phyloP scores from a whole-genome alignment of 2,329 filamentous ascomycete species.

The Calonectria multiphialidica region DNA sequence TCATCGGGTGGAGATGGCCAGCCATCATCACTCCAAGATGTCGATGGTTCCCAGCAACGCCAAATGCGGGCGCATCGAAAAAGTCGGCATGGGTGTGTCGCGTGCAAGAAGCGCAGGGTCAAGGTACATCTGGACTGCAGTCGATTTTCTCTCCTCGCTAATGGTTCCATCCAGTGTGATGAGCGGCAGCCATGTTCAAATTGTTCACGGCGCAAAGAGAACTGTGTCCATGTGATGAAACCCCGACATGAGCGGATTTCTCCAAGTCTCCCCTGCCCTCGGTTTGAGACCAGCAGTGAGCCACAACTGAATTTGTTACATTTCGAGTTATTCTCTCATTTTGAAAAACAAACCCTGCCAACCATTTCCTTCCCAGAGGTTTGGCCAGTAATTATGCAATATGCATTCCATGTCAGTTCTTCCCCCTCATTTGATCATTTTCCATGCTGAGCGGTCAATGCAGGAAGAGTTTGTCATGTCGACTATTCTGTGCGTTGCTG shows the following conservation, averaged over 20 bases:
- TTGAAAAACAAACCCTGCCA: slow-evolving; percentile 5
- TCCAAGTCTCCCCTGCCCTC: not conserved
- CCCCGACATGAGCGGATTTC: not conserved
- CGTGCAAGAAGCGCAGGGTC: slow-evolving; percentile 7
- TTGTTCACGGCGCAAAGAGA: slow-evolving; percentile 1
- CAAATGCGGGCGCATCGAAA: slow-evolving; percentile 15
- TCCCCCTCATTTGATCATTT: not conserved
- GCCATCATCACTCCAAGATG: not conserved
- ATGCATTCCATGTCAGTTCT: slow-evolving; percentile 5
- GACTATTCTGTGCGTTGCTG: slow-evolving; percentile 1
- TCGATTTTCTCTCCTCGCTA: not conserved
- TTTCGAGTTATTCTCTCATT: slow-evolving; percentile 8
- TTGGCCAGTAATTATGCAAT: slow-evolving; percentile 11
- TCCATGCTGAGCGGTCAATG: not conserved
- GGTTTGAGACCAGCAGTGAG: not conserved
- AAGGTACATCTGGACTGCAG: not conserved
- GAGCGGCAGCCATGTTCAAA: slow-evolving; percentile 1
- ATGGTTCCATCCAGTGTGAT: not conserved
- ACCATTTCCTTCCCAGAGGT: slow-evolving; percentile 7
- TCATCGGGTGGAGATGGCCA: not conserved
- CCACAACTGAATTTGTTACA: slow-evolving; percentile 12
- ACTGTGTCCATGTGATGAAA: not conserved
- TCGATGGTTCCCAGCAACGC: not conserved
- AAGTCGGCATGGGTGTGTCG: slow-evolving; percentile 3
- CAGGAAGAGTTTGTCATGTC: slow-evolving; percentile 18